Percentiles rank a stretch among this genome's conserved stretches.
phyloP scores from a whole-genome alignment of 148 eudicot species.

The Cornus controversa region DNA sequence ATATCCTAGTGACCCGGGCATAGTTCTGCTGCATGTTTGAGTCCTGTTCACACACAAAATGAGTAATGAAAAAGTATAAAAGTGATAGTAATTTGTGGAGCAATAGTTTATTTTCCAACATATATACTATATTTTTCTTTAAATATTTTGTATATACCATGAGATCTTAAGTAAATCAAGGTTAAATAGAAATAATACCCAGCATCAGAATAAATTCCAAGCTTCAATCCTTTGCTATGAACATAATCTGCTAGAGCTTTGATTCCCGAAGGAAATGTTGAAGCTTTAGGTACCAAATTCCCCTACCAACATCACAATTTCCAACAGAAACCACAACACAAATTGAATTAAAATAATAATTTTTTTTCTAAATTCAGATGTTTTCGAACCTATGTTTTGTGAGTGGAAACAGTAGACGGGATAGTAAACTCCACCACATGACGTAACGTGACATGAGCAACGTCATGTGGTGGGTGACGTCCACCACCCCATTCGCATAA shows the following conservation, averaged over 20 bases:
- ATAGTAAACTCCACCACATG: no score
- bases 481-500: no score
- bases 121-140: not conserved
- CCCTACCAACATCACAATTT: constrained; percentile 12
- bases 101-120: not conserved
- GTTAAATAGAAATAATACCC: constrained; percentile 11
- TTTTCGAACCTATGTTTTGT: no score
- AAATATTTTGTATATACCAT: no score
- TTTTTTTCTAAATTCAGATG: no score
- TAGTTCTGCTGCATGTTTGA: constrained; percentile 59
- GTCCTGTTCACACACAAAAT: constrained; percentile 33
- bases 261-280: constrained; percentile 27
- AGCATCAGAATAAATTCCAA: constrained; percentile 32
- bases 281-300: constrained; percentile 26
- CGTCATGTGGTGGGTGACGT: no score
- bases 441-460: no score
- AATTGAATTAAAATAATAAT: no score
- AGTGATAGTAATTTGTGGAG: not conserved
- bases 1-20: constrained; percentile 86
- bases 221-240: constrained; percentile 30
- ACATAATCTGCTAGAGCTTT: constrained; percentile 30
- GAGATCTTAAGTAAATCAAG: no score
- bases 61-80: not conserved
- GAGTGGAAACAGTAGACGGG: no score
- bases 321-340: not conserved